These are phyloP conservation scores for Melastoma candidum DNA, from an alignment of 441 rosid species.

Conservation along the genomic window DNA sequence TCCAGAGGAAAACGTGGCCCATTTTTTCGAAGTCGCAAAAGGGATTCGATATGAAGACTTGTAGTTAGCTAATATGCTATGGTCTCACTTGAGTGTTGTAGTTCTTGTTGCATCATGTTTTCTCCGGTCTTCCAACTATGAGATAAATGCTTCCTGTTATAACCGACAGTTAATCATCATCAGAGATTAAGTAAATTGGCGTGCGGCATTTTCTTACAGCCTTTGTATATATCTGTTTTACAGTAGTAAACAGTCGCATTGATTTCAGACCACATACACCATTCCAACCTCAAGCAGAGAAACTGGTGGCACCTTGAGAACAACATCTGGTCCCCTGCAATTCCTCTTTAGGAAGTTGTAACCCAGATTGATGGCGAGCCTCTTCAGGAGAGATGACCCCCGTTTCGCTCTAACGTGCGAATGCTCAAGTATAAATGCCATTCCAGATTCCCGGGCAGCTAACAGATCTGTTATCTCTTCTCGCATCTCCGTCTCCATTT, in stretches of 20 bases:
- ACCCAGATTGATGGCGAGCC: conserved; percentile 25
- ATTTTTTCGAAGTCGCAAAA: conserved; percentile 81
- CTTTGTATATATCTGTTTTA: no score
- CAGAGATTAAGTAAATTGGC: no score
- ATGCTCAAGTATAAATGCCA: conserved; percentile 37
- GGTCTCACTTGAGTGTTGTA: no score
- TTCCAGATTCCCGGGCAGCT: conserved; percentile 32
- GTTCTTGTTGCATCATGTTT: no score
- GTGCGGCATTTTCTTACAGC: no score
- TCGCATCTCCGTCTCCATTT: conserved; percentile 12
- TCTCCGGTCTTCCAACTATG: no score
- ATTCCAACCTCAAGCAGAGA: conserved; percentile 40
- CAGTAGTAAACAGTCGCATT: no score
- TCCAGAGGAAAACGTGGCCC: conserved; percentile 92
- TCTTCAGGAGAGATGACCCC: conserved; percentile 26
- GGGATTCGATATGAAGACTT: conserved; percentile 40
- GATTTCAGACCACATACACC: conserved; percentile 31
- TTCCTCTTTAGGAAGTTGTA: conserved; percentile 37
- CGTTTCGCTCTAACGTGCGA: conserved; percentile 29
- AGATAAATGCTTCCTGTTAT: no score
- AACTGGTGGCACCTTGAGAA: conserved; percentile 28
- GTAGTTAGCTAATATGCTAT: no score
- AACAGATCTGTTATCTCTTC: conserved; percentile 28
- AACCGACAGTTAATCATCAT: no score
- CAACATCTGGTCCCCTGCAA: conserved; percentile 30